phyloP scores from a whole-genome alignment of 345 rosid species.

The Lumnitzera racemosa region DNA sequence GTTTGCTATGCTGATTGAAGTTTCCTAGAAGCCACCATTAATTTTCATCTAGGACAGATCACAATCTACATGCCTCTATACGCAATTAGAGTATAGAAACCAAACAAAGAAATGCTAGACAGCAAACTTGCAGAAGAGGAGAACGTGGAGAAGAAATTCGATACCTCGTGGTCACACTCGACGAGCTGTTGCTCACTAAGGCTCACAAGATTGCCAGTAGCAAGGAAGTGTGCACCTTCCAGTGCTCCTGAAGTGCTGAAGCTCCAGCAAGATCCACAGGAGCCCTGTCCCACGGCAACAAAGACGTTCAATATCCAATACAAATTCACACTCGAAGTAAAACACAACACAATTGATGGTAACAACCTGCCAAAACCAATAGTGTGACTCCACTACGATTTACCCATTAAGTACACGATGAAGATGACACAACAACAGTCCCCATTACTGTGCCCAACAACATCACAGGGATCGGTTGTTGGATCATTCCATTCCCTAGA shows the following conservation, averaged over 20 bases:
- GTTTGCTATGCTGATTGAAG: no score
- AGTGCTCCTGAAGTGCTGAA: constrained; percentile 88
- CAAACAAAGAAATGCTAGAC: neutral
- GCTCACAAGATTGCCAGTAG: constrained; percentile 77
- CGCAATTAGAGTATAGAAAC: no score
- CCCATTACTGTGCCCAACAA: no score
- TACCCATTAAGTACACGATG: no score
- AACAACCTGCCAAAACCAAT: no score
- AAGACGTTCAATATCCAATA: neutral
- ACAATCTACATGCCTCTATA: neutral
- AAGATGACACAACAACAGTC: no score
- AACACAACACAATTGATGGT: no score
- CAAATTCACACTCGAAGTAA: neutral
- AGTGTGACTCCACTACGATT: no score
- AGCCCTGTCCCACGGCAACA: constrained; percentile 40
- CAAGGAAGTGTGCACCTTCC: constrained; percentile 80
- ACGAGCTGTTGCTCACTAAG: constrained; percentile 98
- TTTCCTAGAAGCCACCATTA: no score
- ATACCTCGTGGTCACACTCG: constrained; percentile 96
- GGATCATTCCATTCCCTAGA: no score
- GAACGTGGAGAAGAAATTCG: neutral
- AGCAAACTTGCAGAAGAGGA: neutral
- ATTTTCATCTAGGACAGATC: neutral
- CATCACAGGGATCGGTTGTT: no score
- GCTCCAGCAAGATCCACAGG: constrained; percentile 97